Evolutionary conservation across 306 rosid genomes (phyloP), one percentile per base, ranked within the genome.

Genomic region (Sphenostylis stenocarpa): DNA sequence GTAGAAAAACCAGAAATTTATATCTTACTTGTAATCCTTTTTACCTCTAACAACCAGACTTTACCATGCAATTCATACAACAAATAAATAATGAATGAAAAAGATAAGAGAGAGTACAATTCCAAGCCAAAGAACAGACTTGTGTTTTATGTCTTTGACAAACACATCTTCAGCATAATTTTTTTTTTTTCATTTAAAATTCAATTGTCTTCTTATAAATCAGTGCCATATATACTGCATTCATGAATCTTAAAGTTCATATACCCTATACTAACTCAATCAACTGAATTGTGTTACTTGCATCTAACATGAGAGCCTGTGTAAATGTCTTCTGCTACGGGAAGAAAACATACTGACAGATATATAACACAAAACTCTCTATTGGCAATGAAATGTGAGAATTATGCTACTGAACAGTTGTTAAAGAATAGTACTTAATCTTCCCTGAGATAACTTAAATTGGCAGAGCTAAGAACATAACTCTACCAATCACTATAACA

Each of bases 71-170:
- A 43, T 76, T 70, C 75, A 52, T 39, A 61, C 15, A 52, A 60
- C 74, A 72, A 23, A 74, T 72, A 62, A 67, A 67, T 33, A 68
- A 62, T 56, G 53, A 45, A 65, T 48, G 55, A 33, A 77, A 73
- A 79, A 64, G 23, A 76, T 48, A 28, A 71, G 63, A 75, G 63
- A 75, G 69, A 62, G 72, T 58, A 74, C 67, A 48, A 80, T 64
- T 15, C 76, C 47, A 55, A 65, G 68, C 63, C 26, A 12, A 45
- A 66, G 31, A 39, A 43, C 49, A 34, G 43, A n/a, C 71, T 24
- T 45, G 26, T 16, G 52, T 49, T 67, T 38, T 43, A 62, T 51
- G 49, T 72, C 64, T 31, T 52, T 17, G 61, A 49, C 39, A 73
- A 49, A 31, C 36, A 14, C 47, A 43, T 60, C 55, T 39, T 78